These are phyloP conservation scores for Diaporthe batatas DNA, from an alignment of 2,329 filamentous ascomycete species.

Conservation along the genomic window DNA sequence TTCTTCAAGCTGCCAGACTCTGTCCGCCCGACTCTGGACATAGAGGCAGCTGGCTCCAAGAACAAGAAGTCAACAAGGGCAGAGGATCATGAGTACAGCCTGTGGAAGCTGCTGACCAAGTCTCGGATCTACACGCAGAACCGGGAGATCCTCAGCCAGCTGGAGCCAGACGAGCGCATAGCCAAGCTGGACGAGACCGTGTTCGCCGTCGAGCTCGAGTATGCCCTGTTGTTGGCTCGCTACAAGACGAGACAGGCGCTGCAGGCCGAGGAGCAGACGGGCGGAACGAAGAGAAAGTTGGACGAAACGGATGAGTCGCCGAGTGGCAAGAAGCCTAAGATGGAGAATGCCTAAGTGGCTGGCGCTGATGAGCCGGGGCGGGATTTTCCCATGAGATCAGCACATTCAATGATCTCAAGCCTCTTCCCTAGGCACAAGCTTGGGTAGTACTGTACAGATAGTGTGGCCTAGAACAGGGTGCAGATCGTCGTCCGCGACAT, in stretches of 20 bases:
- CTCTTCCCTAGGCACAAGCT: background rate
- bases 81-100: slow-evolving; percentile 73
- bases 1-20: slow-evolving; percentile 70
- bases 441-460: slow-evolving; percentile 12
- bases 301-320: slow-evolving; percentile 46
- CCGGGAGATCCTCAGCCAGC: slow-evolving; percentile 75
- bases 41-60: slow-evolving; percentile 56
- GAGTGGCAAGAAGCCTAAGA: slow-evolving; percentile 61
- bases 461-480: background rate
- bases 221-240: slow-evolving; percentile 72
- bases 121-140: slow-evolving; percentile 83
- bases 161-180: slow-evolving; percentile 76
- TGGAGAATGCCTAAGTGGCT: slow-evolving; percentile 47
- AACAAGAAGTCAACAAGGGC: slow-evolving; percentile 58
- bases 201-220: slow-evolving; percentile 77
- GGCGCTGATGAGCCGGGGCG: background rate
- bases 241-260: slow-evolving; percentile 55
- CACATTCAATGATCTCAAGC: background rate
- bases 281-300: slow-evolving; percentile 62
- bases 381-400: background rate
- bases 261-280: slow-evolving; percentile 45
- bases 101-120: slow-evolving; percentile 84
- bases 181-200: slow-evolving; percentile 80
- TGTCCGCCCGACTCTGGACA: slow-evolving; percentile 63
- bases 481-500: background rate